Percentiles rank a stretch among this genome's conserved stretches.
phyloP scores from a whole-genome alignment of 768 basidiomycete genomes.

The Kwoniella sp. region DNA sequence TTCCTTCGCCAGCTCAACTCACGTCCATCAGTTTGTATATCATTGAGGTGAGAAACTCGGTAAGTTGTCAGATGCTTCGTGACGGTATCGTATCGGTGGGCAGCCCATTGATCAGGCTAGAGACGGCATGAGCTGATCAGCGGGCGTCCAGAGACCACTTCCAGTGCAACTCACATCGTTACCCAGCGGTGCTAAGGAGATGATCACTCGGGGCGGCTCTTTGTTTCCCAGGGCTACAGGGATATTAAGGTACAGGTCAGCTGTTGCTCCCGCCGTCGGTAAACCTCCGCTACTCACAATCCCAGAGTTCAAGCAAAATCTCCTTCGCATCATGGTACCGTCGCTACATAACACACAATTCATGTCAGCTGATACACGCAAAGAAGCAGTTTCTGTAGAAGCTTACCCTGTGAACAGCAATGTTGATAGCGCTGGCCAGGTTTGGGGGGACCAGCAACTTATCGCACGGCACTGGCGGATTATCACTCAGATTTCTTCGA shows the following conservation, averaged over 20 bases:
- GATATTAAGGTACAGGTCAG: neutral
- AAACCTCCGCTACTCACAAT: slow-evolving; percentile 35
- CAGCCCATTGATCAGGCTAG: slow-evolving; percentile 50
- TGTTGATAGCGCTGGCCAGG: slow-evolving; percentile 52
- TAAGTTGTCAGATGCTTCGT: slow-evolving; percentile 47
- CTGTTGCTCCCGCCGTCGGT: too few relatives aligned
- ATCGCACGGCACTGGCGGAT: slow-evolving; percentile 46
- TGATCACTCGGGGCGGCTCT: slow-evolving; percentile 53
- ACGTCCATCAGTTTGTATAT: slow-evolving; percentile 48
- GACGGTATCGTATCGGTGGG: slow-evolving; percentile 54
- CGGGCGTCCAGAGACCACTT: neutral
- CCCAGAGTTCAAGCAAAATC: slow-evolving; percentile 53
- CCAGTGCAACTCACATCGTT: slow-evolving; percentile 41
- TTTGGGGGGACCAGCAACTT: slow-evolving; percentile 55
- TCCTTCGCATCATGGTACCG: slow-evolving; percentile 43
- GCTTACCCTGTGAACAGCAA: slow-evolving; percentile 53
- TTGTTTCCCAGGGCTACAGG: slow-evolving; percentile 47
- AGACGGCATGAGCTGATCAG: slow-evolving; percentile 10
- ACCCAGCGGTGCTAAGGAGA: slow-evolving; percentile 50
- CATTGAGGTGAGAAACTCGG: slow-evolving; percentile 39
- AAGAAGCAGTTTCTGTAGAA: too few relatives aligned
- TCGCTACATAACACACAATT: neutral
- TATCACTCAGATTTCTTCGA: slow-evolving; percentile 40
- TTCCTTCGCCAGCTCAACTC: slow-evolving; percentile 22
- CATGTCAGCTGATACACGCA: neutral